Evolutionary conservation across 2,329 filamentous ascomycete genomes (phyloP).

Genomic region (Sarocladium oryzae): DNA sequence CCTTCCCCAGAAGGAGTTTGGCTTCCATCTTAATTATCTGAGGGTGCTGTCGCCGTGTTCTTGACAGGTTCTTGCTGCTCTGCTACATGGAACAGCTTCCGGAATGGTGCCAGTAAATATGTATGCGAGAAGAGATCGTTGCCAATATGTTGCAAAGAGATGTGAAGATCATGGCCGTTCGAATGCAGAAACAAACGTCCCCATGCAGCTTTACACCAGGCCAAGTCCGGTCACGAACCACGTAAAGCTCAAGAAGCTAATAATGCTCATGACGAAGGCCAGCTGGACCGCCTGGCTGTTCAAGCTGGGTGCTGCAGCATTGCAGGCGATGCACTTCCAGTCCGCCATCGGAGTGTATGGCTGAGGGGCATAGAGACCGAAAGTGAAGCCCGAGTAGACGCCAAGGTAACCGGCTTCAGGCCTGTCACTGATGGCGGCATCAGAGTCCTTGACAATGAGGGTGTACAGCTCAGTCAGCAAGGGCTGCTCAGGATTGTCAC

Average conservation of each 20-base stretch:
- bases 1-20: neutral
- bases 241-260: slow-evolving; percentile 55
- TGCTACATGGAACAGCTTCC: too few species aligned
- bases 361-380: slow-evolving; percentile 51
- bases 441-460: slow-evolving; percentile 55
- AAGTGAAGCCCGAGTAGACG: slow-evolving; percentile 41
- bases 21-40: neutral
- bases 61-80: neutral
- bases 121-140: neutral
- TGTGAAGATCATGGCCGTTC: neutral
- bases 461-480: slow-evolving; percentile 52
- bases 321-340: slow-evolving; percentile 54
- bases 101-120: neutral
- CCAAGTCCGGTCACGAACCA: slow-evolving; percentile 55
- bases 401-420: slow-evolving; percentile 51
- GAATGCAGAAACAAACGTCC: neutral
- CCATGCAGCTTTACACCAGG: slow-evolving; percentile 20
- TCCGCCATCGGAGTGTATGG: slow-evolving; percentile 44
- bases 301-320: slow-evolving; percentile 39
- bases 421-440: slow-evolving; percentile 40
- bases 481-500: slow-evolving; percentile 36
- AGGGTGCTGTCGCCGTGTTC: neutral
- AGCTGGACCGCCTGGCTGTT: slow-evolving; percentile 43
- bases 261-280: slow-evolving; percentile 45
- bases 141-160: neutral